These are phyloP conservation scores for Fusarium setosum DNA, from an alignment of 2,329 filamentous ascomycete genomes.

Conservation along the genomic window DNA sequence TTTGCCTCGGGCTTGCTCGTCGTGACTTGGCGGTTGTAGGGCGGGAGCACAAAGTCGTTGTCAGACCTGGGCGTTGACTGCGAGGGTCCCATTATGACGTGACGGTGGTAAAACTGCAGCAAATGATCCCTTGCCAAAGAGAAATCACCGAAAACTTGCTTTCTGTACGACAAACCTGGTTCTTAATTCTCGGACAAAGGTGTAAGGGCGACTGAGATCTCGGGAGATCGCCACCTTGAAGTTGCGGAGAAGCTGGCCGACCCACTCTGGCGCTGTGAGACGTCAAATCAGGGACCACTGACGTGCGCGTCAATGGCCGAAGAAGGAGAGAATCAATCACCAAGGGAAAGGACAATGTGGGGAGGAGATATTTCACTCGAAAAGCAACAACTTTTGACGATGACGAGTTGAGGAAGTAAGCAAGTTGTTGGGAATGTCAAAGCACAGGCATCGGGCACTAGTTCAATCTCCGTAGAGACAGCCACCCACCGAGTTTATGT, in stretches of 20 bases:
- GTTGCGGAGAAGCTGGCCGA: constrained; percentile 32
- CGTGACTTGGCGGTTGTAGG: constrained; percentile 58
- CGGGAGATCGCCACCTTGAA: constrained; percentile 26
- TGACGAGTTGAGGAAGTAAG: neutral
- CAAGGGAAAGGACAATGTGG: no score
- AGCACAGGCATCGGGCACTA: neutral
- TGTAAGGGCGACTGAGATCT: constrained; percentile 3
- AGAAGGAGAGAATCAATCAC: constrained; percentile 5
- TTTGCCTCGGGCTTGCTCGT: constrained; percentile 64
- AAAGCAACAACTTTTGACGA: neutral
- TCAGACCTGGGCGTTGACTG: constrained; percentile 14
- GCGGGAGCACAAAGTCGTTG: constrained; percentile 37
- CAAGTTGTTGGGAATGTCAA: neutral
- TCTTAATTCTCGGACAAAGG: neutral
- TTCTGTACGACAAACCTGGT: neutral
- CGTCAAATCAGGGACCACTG: constrained; percentile 35
- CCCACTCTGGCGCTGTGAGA: constrained; percentile 30
- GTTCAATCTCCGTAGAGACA: constrained; percentile 9
- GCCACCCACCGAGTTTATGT: constrained; percentile 14
- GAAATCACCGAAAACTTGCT: neutral
- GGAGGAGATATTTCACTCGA: neutral
- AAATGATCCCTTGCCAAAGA: neutral
- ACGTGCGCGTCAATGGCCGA: constrained; percentile 28
- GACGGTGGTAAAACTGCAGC: neutral
- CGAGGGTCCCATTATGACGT: constrained; percentile 23